These are phyloP conservation scores for Leucaena leucocephala DNA, from an alignment of 306 rosid species.

Conservation along the genomic window DNA sequence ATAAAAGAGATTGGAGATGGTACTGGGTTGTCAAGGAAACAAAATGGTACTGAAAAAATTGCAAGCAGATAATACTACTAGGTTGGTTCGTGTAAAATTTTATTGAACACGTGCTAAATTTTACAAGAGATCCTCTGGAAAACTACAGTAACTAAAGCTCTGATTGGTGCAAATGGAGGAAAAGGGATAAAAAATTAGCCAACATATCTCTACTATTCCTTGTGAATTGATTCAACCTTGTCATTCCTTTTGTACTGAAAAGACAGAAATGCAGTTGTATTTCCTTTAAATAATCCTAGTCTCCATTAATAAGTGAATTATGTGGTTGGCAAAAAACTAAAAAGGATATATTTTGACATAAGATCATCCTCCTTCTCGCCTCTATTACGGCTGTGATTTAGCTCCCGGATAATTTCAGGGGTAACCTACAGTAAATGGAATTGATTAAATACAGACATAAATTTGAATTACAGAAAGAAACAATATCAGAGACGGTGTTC, in stretches of 20 bases:
- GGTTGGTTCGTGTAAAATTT: background rate
- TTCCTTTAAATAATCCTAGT: background rate
- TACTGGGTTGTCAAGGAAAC: constrained; percentile 45
- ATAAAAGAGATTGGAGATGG: constrained; percentile 58
- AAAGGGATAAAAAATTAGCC: background rate
- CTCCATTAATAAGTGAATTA: background rate
- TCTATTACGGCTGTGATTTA: constrained; percentile 75
- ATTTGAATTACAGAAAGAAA: constrained; percentile 21
- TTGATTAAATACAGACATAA: constrained; percentile 26
- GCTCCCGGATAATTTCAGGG: constrained; percentile 83
- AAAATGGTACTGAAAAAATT: background rate
- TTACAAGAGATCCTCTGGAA: background rate
- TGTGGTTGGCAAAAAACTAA: background rate
- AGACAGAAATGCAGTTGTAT: background rate
- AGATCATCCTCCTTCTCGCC: constrained; percentile 86
- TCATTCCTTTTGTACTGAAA: background rate
- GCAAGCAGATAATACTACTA: constrained; percentile 4
- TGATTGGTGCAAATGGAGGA: background rate
- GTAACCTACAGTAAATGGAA: constrained; percentile 64
- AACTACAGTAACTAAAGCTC: background rate
- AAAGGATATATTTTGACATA: constrained; percentile 77
- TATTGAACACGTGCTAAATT: constrained; percentile 13
- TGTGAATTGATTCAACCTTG: background rate
- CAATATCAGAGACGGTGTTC: constrained; percentile 33
- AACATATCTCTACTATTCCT: background rate